These are phyloP conservation scores for Physcia stellaris DNA, from an alignment of 495 filamentous ascomycete genomes.

Conservation along the genomic window DNA sequence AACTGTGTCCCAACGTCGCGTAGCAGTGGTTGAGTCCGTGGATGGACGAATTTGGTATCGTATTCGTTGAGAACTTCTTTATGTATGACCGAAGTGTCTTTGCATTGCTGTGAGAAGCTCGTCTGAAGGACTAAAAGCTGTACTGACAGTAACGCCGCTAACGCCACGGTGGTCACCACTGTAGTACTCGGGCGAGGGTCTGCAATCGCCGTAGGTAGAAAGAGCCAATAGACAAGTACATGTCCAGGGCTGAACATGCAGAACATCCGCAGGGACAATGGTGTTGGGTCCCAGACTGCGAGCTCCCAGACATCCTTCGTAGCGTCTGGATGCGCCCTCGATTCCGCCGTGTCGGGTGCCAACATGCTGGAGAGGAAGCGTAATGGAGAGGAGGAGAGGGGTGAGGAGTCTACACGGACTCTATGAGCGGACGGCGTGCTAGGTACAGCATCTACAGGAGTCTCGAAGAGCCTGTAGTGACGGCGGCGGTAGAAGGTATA, in stretches of 20 bases:
- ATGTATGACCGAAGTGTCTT: constrained; percentile 70
- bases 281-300: constrained; percentile 81
- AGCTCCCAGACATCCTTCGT: constrained; percentile 91
- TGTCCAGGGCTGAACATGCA: constrained; percentile 89
- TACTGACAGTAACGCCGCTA: constrained; percentile 57
- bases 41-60: constrained; percentile 88
- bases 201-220: constrained; percentile 60
- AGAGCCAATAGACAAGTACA: constrained; percentile 74
- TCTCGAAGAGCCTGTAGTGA: constrained; percentile 85
- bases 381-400: constrained; percentile 62
- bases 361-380: constrained; percentile 61
- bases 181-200: constrained; percentile 74
- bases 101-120: constrained; percentile 68
- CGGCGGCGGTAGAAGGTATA: constrained; percentile 76
- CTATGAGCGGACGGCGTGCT: constrained; percentile 78
- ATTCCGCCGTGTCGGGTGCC: constrained; percentile 42
- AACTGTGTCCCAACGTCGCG: constrained; percentile 77
- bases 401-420: constrained; percentile 81
- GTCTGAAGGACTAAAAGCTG: constrained; percentile 61
- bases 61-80: constrained; percentile 92
- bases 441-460: constrained; percentile 56
- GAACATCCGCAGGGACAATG: constrained; percentile 69
- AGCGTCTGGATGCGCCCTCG: constrained; percentile 71
- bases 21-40: constrained; percentile 63
- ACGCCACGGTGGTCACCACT: constrained; percentile 61